Evolutionary conservation across 2,329 filamentous ascomycete genomes (phyloP).

Genomic region (Sclerotinia subarctica): DNA sequence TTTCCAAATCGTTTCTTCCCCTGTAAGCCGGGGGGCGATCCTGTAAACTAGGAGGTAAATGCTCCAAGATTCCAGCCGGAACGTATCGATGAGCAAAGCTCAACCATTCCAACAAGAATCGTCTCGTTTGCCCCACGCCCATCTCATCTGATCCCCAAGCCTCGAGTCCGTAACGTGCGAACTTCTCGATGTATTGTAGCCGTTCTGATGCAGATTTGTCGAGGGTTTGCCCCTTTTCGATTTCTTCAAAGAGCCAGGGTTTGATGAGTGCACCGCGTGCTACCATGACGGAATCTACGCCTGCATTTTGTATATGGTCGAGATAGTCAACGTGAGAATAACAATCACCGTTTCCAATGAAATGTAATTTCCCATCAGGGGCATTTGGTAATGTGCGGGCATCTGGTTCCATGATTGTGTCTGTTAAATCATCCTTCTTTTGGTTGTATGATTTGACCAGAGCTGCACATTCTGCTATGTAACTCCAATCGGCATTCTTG

Average conservation of each 20-base stretch:
- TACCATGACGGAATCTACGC: conserved; percentile 94
- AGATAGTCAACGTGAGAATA: conserved; percentile 90
- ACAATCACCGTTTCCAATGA: conserved; percentile 94
- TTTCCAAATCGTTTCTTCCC: conserved; percentile 88
- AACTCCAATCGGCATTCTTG: conserved; percentile 86
- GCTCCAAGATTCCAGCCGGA: conserved; percentile 81
- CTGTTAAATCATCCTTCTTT: conserved; percentile 61
- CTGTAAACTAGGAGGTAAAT: conserved; percentile 83
- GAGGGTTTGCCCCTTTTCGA: conserved; percentile 84
- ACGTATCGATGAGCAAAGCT: conserved; percentile 93
- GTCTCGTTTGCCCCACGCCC: conserved; percentile 82
- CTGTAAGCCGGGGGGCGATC: conserved; percentile 82
- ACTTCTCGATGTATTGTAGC: conserved; percentile 81
- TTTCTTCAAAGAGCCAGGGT: conserved; percentile 98
- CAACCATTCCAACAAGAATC: conserved; percentile 93
- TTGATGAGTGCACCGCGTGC: conserved; percentile 95
- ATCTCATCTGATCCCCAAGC: conserved; percentile 96
- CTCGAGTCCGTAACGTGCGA: conserved; percentile 84
- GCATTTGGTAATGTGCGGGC: conserved; percentile 66
- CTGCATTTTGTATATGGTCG: conserved; percentile 69
- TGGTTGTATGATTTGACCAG: conserved; percentile 78
- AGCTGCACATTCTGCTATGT: conserved; percentile 85
- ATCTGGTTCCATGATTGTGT: conserved; percentile 78
- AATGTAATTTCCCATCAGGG: conserved; percentile 71
- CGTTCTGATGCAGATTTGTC: conserved; percentile 92